These are phyloP conservation scores for Coemansia guatemalensis DNA, from an alignment of 192 early-diverging fungal genomes.

Conservation along the genomic window DNA sequence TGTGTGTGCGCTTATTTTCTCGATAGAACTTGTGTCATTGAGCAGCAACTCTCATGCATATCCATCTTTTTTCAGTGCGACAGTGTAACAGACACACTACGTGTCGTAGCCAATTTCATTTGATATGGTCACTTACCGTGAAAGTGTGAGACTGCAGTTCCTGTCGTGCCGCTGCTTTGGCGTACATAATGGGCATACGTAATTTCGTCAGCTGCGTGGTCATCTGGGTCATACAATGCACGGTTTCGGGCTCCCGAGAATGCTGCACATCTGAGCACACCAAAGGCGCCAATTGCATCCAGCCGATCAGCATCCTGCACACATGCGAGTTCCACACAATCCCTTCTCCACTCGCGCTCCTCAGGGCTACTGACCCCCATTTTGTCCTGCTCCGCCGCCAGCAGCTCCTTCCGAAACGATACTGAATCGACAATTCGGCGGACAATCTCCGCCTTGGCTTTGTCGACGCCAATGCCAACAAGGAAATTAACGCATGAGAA, in stretches of 20 bases:
- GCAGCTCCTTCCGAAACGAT: slow-evolving; percentile 68
- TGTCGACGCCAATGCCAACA: slow-evolving; percentile 40
- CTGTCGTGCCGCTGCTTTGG: slow-evolving; percentile 50
- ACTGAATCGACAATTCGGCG: slow-evolving; percentile 61
- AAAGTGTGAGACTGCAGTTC: slow-evolving; percentile 65
- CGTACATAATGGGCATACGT: slow-evolving; percentile 62
- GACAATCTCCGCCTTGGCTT: slow-evolving; percentile 49
- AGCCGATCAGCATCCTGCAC: slow-evolving; percentile 75
- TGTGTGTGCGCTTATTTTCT: background rate
- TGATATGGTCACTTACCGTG: slow-evolving; percentile 53
- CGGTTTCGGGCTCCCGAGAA: slow-evolving; percentile 67
- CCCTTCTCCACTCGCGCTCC: slow-evolving; percentile 54
- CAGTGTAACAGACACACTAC: background rate
- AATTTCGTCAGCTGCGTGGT: slow-evolving; percentile 51
- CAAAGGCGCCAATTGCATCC: slow-evolving; percentile 75
- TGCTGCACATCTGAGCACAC: slow-evolving; percentile 68
- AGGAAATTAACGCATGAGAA: slow-evolving; percentile 58
- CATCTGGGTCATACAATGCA: slow-evolving; percentile 58
- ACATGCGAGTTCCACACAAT: slow-evolving; percentile 61
- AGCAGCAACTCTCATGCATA: background rate
- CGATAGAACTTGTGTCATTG: background rate
- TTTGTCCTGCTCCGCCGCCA: slow-evolving; percentile 38
- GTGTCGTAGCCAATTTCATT: background rate
- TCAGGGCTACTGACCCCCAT: slow-evolving; percentile 21
- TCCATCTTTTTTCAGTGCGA: background rate